Evolutionary conservation across 2,329 filamentous ascomycete species (phyloP).

Genomic region (Rhytidhysteron rufulum): DNA sequence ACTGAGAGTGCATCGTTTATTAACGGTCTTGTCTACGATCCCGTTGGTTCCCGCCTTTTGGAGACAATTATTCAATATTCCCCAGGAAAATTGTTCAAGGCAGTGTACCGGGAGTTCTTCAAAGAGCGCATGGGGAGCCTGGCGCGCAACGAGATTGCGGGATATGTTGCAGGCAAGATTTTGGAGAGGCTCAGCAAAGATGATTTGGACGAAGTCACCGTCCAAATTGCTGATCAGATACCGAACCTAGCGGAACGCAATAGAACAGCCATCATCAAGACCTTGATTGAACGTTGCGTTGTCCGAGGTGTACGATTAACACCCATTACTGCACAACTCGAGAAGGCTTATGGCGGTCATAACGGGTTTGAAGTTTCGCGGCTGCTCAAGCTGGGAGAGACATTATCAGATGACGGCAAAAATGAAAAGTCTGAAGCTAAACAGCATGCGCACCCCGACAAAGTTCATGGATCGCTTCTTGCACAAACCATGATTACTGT

Average conservation of each 20-base stretch:
- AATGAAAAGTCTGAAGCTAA: slow-evolving; percentile 17
- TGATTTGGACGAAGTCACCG: slow-evolving; percentile 70
- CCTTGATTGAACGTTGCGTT: slow-evolving; percentile 76
- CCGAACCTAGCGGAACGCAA: slow-evolving; percentile 69
- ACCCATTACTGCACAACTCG: slow-evolving; percentile 54
- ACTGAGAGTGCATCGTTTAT: slow-evolving; percentile 76
- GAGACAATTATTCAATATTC: slow-evolving; percentile 79
- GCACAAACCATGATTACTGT: slow-evolving; percentile 75
- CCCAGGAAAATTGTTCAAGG: slow-evolving; percentile 88
- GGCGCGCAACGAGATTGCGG: slow-evolving; percentile 84
- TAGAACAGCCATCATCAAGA: slow-evolving; percentile 74
- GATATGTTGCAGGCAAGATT: slow-evolving; percentile 79
- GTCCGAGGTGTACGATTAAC: slow-evolving; percentile 60
- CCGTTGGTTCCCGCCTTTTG: slow-evolving; percentile 82
- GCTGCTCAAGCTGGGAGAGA: slow-evolving; percentile 56
- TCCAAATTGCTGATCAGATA: slow-evolving; percentile 69
- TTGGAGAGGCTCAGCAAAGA: slow-evolving; percentile 83
- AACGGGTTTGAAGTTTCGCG: slow-evolving; percentile 54
- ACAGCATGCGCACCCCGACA: slow-evolving; percentile 39
- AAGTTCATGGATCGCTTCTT: slow-evolving; percentile 79
- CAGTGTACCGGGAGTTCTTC: slow-evolving; percentile 75
- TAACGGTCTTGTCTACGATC: slow-evolving; percentile 82
- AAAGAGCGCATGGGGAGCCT: slow-evolving; percentile 74
- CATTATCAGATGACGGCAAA: slow-evolving; percentile 36
- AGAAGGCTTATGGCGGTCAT: slow-evolving; percentile 52